Evolutionary conservation across 495 filamentous ascomycete species (phyloP), one percentile per base, ranked within the genome.

Genomic region (Penicillium crystallinum): DNA sequence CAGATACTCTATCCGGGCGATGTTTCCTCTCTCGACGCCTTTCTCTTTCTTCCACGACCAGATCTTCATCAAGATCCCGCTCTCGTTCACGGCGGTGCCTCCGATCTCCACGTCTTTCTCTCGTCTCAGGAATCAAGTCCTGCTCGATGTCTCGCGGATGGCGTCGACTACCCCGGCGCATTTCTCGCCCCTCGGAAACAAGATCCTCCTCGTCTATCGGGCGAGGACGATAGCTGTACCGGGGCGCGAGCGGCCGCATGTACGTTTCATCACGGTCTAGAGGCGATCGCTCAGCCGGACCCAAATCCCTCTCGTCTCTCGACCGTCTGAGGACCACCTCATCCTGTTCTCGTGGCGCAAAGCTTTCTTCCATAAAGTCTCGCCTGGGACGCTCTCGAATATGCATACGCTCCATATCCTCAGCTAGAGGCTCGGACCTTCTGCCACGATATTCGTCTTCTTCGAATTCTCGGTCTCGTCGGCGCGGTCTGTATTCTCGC

Each of bases 341-440:
- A 4, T 52, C 68, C 14, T 60, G 55, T 27, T 66, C 63, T 42
- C 58, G 37, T 6, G 51, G 55, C 11, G 31, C 47, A 40, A 44
- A 54, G 21, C 55, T 57, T 15, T 65, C 65, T 23, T 54, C 60
- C 19, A 64, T 52, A 39, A 67, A 54, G 36, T 67, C 66, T 25
- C 66, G 59, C 11, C 53, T 58, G 10, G 64, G 43, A 0, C 63
- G 61, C 12, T 68, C 69, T 22, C 62, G 63, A 14, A 66, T 37
- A 22, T 52, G 60, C 49, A 69, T 46, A 17, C 68, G 69, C 50
- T 72, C 66, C 27, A 71, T 52, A 14, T 71, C 58, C 43, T 70
- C 65, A 11, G 57, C 52, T 3, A 55, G 56, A 0, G 61, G 60
- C 39, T 59, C 58, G n/a, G 68, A 62, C 35, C 50, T 50, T 22